These are phyloP conservation scores for Letharia lupina DNA, from an alignment of 495 filamentous ascomycete genomes.

Conservation along the genomic window DNA sequence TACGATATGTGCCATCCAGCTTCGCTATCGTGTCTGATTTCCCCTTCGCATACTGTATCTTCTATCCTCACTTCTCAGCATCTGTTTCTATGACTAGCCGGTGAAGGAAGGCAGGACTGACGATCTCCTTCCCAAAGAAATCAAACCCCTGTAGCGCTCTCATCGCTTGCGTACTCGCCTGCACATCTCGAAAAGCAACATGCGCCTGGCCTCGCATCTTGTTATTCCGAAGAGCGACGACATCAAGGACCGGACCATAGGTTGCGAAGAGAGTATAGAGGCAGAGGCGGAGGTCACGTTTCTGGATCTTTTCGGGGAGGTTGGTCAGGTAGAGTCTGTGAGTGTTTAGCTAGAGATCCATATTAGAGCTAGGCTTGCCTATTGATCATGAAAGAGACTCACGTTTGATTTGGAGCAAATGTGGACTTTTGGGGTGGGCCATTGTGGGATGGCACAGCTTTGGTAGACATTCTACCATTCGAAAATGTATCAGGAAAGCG, in stretches of 20 bases:
- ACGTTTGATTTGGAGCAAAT: constrained; percentile 61
- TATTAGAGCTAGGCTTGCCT: constrained; percentile 26
- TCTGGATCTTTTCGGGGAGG: constrained; percentile 75
- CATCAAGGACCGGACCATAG: constrained; percentile 86
- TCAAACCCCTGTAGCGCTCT: constrained; percentile 77
- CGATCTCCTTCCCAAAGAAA: constrained; percentile 81
- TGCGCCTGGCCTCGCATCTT: constrained; percentile 96
- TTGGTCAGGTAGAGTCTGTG: constrained; percentile 77
- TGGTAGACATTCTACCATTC: constrained; percentile 35
- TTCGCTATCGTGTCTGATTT: constrained; percentile 80
- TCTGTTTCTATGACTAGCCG: neutral
- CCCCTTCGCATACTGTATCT: constrained; percentile 79
- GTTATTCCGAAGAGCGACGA: constrained; percentile 78
- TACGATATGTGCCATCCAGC: constrained; percentile 78
- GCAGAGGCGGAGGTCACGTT: constrained; percentile 69
- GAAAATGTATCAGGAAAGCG: neutral
- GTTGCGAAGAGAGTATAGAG: constrained; percentile 92
- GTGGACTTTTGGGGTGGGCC: constrained; percentile 33
- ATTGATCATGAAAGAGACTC: constrained; percentile 30
- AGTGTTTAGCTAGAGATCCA: constrained; percentile 24
- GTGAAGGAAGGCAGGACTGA: constrained; percentile 34
- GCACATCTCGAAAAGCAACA: constrained; percentile 79
- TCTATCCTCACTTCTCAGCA: constrained; percentile 39
- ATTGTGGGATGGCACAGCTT: constrained; percentile 32
- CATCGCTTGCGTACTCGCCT: constrained; percentile 83